A percentile compares a stretch with the other conserved stretches of the same genome.
Evolutionary conservation across 768 basidiomycete genomes (phyloP).

Genomic region (Lactarius pseudohatsudake): DNA sequence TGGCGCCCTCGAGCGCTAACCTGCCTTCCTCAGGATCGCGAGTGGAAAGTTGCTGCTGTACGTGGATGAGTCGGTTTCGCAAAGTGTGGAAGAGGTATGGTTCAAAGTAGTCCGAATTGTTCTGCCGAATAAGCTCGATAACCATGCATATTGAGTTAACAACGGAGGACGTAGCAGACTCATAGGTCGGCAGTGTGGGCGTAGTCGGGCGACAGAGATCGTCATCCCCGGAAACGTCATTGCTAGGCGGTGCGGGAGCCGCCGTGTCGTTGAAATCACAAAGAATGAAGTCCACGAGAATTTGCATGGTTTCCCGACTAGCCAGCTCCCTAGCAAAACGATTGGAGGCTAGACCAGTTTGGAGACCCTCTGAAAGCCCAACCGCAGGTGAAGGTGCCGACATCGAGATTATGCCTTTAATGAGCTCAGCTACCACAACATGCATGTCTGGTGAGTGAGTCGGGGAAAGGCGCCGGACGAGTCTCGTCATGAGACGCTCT

Average conservation of each 20-base stretch:
- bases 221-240: constrained; percentile 28
- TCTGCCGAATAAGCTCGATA: constrained; percentile 93
- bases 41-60: constrained; percentile 68
- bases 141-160: constrained; percentile 84
- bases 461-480: constrained; percentile 83
- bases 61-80: constrained; percentile 83
- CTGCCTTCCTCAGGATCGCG: constrained; percentile 55
- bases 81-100: constrained; percentile 95
- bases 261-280: constrained; percentile 48
- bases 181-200: constrained; percentile 45
- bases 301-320: constrained; percentile 63
- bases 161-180: constrained; percentile 72
- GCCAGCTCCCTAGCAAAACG: constrained; percentile 88
- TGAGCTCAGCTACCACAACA: constrained; percentile 81
- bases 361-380: constrained; percentile 65
- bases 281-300: constrained; percentile 75
- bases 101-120: constrained; percentile 98
- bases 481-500: constrained; percentile 75
- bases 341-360: constrained; percentile 77
- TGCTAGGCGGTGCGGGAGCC: not conserved
- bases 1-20: constrained; percentile 66
- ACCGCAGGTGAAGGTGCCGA: constrained; percentile 83
- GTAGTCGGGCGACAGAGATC: constrained; percentile 25
- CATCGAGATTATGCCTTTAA: constrained; percentile 94
- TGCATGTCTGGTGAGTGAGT: constrained; percentile 73